Base-by-base conservation (phyloP, 352 stramenopile genomes). In the Pythium plurisporium region DNA sequence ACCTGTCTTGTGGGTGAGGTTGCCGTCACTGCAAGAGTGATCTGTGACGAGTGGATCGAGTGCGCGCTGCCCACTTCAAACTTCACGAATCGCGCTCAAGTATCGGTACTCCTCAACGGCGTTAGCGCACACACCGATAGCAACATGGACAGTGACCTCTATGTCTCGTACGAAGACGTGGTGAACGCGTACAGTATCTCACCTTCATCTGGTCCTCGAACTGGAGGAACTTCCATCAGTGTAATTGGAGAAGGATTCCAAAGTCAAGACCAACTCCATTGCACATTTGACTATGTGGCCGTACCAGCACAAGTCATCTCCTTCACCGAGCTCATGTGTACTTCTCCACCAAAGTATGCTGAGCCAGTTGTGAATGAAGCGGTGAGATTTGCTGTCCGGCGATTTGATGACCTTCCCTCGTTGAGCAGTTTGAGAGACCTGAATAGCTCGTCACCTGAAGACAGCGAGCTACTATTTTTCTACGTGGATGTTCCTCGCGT, bases 181-280 rank as follows among this genome's bases (percentile, higher is more conserved):
- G 38, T 53, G 9, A 25, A 46, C 7, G 41, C 56, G 0, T 67
- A 64, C 34, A 22, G 17, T 9, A 62, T 73, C 7, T 37, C 40
- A 5, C 65, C 65, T 9, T 15, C 23, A 5, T 42, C 45, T 10
- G 65, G 60, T 4, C 51, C 55, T 33, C 40, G 27, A n/a, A 19
- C 26, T 12, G 65, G 65, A 23, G 53, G 60, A 17, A 69, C 65
- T 0, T 20, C 17, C 2, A n/a, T 73, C 15, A 57, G 20, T 38
- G 51, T 73, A 4, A 38, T 23, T n/a, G 65, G 65, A 4, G 65
- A 73, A 57, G 65, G 65, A 7, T 73, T 69, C 45, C 44, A 49
- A 22, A 33, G 43, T 26, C 7, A 3, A 8, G 20, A 29, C 6
- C 20, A 40, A 23, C 49, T 72, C 11, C 42, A 56, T 20, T 73